Evolutionary conservation across 1,284 basidiomycete species (phyloP).

Genomic region (Apiotrichum domesticum): DNA sequence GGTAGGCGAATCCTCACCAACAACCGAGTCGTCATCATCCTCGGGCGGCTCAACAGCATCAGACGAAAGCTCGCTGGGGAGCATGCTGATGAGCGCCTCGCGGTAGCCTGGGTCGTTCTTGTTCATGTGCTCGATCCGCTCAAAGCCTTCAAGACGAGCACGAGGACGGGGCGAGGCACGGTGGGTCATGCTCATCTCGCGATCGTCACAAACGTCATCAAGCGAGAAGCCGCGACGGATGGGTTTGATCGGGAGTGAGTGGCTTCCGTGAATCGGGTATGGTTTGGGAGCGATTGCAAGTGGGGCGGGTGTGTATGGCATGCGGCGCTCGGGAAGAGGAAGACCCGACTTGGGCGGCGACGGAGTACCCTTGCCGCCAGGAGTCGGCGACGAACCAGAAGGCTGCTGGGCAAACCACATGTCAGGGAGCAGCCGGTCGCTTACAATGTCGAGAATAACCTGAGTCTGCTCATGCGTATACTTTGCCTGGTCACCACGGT

Average conservation of each 20-base stretch:
- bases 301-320: constrained; percentile 11
- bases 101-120: constrained; percentile 23
- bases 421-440: constrained; percentile 16
- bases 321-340: constrained; percentile 3
- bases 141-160: constrained; percentile 9
- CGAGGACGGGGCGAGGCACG: constrained; percentile 13
- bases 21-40: constrained; percentile 17
- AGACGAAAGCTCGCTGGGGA: constrained; percentile 19
- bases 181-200: constrained; percentile 22
- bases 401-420: constrained; percentile 18
- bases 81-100: constrained; percentile 19
- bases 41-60: constrained; percentile 18
- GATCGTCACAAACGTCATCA: constrained; percentile 20
- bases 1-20: constrained; percentile 19
- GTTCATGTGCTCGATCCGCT: constrained; percentile 13
- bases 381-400: constrained; percentile 17
- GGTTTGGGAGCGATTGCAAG: constrained; percentile 16
- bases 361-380: constrained; percentile 3
- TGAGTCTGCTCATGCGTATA: constrained; percentile 13
- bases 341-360: constrained; percentile 1
- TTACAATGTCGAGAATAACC: constrained; percentile 21
- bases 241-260: constrained; percentile 14
- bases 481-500: constrained; percentile 18
- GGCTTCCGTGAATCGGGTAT: neutral
- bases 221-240: constrained; percentile 18